phyloP scores from a whole-genome alignment of 352 stramenopile genomes.

The Globisporangium cederbergense region DNA sequence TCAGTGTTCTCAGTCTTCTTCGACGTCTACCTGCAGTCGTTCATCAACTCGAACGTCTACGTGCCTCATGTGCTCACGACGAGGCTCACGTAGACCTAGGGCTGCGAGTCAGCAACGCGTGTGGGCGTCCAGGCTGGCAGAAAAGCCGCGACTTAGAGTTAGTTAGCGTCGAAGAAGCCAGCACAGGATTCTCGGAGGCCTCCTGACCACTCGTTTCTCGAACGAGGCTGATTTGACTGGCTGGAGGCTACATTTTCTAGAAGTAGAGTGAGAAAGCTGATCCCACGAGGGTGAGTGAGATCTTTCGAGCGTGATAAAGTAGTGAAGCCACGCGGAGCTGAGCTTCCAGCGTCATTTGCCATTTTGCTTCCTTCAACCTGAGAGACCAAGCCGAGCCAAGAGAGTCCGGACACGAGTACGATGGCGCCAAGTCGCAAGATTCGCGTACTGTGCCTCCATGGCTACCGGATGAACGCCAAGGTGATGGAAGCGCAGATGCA shows the following conservation, averaged over 20 bases:
- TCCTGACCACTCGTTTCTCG: too few species aligned
- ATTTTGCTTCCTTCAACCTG: not conserved
- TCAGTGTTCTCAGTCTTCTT: not conserved
- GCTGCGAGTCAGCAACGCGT: too few species aligned
- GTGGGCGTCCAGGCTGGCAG: too few species aligned
- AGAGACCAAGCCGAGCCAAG: not conserved
- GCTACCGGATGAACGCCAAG: constrained; percentile 63
- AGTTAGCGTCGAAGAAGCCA: too few species aligned
- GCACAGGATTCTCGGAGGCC: too few species aligned
- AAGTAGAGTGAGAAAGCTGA: too few species aligned
- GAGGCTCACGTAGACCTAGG: not conserved
- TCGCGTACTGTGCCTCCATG: constrained; percentile 73
- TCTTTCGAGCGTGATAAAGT: too few species aligned
- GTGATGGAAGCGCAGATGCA: constrained; percentile 68
- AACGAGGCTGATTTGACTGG: too few species aligned
- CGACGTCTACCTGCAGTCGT: not conserved
- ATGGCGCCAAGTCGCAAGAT: constrained; percentile 21
- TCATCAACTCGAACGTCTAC: not conserved
- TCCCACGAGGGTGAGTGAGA: too few species aligned
- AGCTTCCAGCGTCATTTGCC: not conserved
- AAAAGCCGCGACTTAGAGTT: too few species aligned
- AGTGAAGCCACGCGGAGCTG: too few species aligned
- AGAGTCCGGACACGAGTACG: not conserved
- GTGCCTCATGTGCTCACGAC: not conserved
- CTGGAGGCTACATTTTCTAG: too few species aligned